These are phyloP conservation scores for Galerina marginata DNA, from an alignment of 768 basidiomycete species.

Conservation along the genomic window DNA sequence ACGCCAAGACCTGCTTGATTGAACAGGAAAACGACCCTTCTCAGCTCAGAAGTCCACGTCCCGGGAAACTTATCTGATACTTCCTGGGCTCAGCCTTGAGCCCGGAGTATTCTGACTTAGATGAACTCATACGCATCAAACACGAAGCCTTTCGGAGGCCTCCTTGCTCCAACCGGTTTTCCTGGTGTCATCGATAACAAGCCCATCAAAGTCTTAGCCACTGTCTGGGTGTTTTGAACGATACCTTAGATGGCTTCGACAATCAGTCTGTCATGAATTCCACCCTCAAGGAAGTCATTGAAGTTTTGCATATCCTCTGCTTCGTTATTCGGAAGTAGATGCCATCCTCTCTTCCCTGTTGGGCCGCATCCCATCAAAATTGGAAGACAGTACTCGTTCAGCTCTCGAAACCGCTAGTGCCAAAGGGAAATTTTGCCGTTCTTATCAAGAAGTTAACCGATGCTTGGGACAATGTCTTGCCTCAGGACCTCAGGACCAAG, in stretches of 20 bases:
- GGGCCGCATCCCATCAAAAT: constrained; percentile 90
- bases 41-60: no score
- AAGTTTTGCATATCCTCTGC: constrained; percentile 79
- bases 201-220: constrained; percentile 85
- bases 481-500: no score
- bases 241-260: constrained; percentile 93
- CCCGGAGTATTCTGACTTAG: constrained; percentile 96
- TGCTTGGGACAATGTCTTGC: constrained; percentile 77
- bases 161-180: constrained; percentile 87
- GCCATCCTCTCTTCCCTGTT: constrained; percentile 88
- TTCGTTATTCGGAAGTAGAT: constrained; percentile 86
- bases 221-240: constrained; percentile 77
- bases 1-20: no score
- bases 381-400: constrained; percentile 88
- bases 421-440: constrained; percentile 79
- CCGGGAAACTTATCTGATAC: no score
- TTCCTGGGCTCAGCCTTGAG: constrained; percentile 92
- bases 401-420: no score
- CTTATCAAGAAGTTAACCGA: constrained; percentile 89
- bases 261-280: no score
- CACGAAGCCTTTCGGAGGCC: constrained; percentile 98
- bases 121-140: constrained; percentile 94
- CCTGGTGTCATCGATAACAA: constrained; percentile 89
- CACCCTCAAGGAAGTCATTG: constrained; percentile 85
- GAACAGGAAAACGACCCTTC: no score